A percentile compares a stretch with the other conserved stretches of the same genome.
These are phyloP conservation scores for Irpex sp. DNA, from an alignment of 1,284 basidiomycete species.

Conservation along the genomic window DNA sequence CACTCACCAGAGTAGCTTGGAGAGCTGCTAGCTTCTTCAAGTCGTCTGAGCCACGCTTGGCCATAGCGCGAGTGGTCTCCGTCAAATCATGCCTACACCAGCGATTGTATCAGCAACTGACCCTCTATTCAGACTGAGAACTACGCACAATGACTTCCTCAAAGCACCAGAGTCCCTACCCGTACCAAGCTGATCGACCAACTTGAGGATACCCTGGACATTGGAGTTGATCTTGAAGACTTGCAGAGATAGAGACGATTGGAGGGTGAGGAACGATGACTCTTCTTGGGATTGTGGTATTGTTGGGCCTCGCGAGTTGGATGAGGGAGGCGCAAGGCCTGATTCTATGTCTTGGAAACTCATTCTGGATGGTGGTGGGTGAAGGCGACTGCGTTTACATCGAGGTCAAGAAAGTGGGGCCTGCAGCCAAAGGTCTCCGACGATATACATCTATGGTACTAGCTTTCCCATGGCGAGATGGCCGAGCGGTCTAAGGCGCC, in stretches of 20 bases:
- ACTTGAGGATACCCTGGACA: constrained; percentile 90
- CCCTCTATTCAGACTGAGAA: not conserved
- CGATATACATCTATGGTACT: too few relatives aligned
- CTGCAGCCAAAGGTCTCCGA: too few relatives aligned
- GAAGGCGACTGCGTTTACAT: not conserved
- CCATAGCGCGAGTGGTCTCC: constrained; percentile 91
- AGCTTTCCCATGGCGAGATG: constrained; percentile 45
- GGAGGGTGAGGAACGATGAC: constrained; percentile 72
- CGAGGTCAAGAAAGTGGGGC: too few relatives aligned
- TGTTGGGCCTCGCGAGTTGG: constrained; percentile 26
- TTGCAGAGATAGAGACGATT: constrained; percentile 88
- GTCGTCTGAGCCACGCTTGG: constrained; percentile 91
- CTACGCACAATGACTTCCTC: constrained; percentile 76
- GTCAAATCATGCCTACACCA: constrained; percentile 76
- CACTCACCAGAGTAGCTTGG: constrained; percentile 61
- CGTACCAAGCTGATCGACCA: constrained; percentile 89
- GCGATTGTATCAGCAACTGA: not conserved
- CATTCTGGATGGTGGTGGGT: constrained; percentile 37
- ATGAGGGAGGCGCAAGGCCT: constrained; percentile 45
- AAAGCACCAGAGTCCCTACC: constrained; percentile 71
- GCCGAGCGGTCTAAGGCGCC: constrained; percentile 84
- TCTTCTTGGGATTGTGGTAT: constrained; percentile 61
- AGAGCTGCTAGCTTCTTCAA: constrained; percentile 81
- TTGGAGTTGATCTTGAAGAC: constrained; percentile 99
- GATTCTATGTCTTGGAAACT: constrained; percentile 80